These are phyloP conservation scores for Yueomyces sp. DNA, from an alignment of 805 yeast genomes.

Conservation along the genomic window DNA sequence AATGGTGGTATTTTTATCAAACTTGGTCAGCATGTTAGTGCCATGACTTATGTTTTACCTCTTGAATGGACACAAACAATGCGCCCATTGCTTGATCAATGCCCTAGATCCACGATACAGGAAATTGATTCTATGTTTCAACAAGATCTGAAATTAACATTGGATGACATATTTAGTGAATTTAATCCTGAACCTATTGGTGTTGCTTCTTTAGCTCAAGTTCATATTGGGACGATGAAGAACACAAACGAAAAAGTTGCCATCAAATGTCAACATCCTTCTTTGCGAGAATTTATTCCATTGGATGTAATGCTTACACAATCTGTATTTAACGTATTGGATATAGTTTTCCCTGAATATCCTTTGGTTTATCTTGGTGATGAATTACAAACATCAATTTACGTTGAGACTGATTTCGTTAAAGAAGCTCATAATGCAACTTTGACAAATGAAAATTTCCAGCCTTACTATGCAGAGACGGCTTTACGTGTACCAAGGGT, in stretches of 20 bases:
- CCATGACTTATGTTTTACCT: slow-evolving; percentile 84
- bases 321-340: slow-evolving; percentile 60
- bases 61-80: slow-evolving; percentile 91
- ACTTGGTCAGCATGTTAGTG: slow-evolving; percentile 87
- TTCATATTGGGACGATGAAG: slow-evolving; percentile 60
- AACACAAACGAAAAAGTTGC: slow-evolving; percentile 65
- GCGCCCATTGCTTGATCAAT: slow-evolving; percentile 82
- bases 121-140: slow-evolving; percentile 56
- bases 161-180: slow-evolving; percentile 51
- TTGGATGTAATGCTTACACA: slow-evolving; percentile 71
- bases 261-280: slow-evolving; percentile 89
- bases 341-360: slow-evolving; percentile 79
- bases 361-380: slow-evolving; percentile 94
- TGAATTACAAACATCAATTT: slow-evolving; percentile 75
- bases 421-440: slow-evolving; percentile 77
- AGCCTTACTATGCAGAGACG: slow-evolving; percentile 39
- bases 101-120: slow-evolving; percentile 67
- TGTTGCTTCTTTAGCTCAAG: slow-evolving; percentile 93
- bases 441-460: slow-evolving; percentile 56
- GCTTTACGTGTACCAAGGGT: slow-evolving; percentile 73
- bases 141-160: slow-evolving; percentile 45
- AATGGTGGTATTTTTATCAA: slow-evolving; percentile 93
- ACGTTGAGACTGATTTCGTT: slow-evolving; percentile 78
- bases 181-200: slow-evolving; percentile 76
- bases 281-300: slow-evolving; percentile 77